Evolutionary conservation across 257 asterid genomes (phyloP).

Genomic region (Nicotiana benthamiana): DNA sequence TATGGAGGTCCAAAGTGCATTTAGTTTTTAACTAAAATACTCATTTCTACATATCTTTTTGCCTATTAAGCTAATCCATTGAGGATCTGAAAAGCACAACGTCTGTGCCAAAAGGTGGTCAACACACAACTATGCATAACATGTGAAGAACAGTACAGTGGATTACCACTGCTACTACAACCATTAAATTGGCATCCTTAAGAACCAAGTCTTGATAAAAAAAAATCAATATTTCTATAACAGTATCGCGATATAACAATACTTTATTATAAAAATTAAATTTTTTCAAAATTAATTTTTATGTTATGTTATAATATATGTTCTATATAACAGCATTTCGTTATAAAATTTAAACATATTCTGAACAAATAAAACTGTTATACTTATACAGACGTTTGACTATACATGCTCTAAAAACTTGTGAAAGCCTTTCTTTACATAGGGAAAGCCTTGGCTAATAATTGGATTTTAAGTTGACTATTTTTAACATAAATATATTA

Average conservation of each 20-base stretch:
- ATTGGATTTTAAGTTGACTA: too few relatives aligned
- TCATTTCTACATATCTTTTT: background rate
- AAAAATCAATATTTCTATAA: too few relatives aligned
- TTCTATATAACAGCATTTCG: too few relatives aligned
- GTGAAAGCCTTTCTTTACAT: background rate
- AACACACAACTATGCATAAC: conserved; percentile 17
- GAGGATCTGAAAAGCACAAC: background rate
- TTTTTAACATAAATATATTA: too few relatives aligned
- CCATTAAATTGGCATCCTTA: background rate
- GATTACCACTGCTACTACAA: background rate
- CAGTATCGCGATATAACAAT: too few relatives aligned
- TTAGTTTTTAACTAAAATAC: background rate
- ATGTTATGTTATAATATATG: too few relatives aligned
- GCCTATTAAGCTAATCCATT: background rate
- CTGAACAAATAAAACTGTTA: too few relatives aligned
- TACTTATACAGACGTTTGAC: too few relatives aligned
- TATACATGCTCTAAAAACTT: conserved; percentile 11
- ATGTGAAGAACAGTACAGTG: conserved; percentile 14
- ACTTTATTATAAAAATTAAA: too few relatives aligned
- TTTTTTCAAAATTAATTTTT: too few relatives aligned
- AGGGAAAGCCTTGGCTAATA: too few relatives aligned
- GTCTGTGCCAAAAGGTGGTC: conserved; percentile 6
- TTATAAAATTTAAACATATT: too few relatives aligned
- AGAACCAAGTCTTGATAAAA: background rate
- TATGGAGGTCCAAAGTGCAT: background rate